Percentiles rank a stretch among this genome's conserved stretches.
Evolutionary conservation across 2,329 filamentous ascomycete species (phyloP).

Genomic region (Fusarium tupiense): DNA sequence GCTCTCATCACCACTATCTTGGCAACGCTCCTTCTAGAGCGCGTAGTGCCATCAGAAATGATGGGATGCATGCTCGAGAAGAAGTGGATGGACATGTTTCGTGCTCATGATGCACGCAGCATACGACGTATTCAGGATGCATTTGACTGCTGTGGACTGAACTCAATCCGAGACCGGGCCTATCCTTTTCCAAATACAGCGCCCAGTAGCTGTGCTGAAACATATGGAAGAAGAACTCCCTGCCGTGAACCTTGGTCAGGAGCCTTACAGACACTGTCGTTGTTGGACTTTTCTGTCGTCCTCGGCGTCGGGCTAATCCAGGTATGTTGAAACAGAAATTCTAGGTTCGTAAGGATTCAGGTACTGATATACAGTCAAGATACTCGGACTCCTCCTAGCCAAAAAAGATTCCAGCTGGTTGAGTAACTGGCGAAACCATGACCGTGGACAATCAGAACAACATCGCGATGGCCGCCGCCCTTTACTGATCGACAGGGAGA

Average conservation of each 20-base stretch:
- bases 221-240: constrained; percentile 55
- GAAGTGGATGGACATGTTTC: constrained; percentile 66
- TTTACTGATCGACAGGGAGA: constrained; percentile 41
- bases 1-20: constrained; percentile 55
- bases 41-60: constrained; percentile 45
- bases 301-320: constrained; percentile 64
- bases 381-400: constrained; percentile 46
- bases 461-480: constrained; percentile 36
- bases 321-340: constrained; percentile 50
- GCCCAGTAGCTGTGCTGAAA: constrained; percentile 54
- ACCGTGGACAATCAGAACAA: background rate
- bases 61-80: constrained; percentile 64
- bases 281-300: constrained; percentile 64
- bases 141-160: constrained; percentile 73
- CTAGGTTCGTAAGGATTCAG: background rate
- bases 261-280: constrained; percentile 62
- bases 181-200: constrained; percentile 65
- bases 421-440: constrained; percentile 38
- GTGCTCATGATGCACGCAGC: constrained; percentile 56
- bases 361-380: constrained; percentile 31
- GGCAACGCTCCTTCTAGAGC: constrained; percentile 55
- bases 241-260: constrained; percentile 68
- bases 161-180: constrained; percentile 64
- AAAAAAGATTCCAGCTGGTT: constrained; percentile 46
- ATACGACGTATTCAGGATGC: constrained; percentile 72